Base-by-base conservation (phyloP, 345 rosid genomes). In the Corchorus olitorius region DNA sequence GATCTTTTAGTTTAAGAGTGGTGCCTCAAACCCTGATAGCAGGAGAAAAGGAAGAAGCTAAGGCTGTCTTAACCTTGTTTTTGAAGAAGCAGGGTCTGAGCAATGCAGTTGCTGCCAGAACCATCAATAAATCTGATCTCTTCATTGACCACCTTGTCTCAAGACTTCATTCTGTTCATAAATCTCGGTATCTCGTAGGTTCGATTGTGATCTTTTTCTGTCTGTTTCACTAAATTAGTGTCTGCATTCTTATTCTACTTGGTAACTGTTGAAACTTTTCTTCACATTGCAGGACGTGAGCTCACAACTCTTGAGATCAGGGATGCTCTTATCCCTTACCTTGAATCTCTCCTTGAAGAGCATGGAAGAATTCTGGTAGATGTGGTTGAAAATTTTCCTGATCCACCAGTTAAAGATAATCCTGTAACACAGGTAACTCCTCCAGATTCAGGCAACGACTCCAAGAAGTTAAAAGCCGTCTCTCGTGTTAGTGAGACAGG, bases 171-270 rank as follows among this genome's bases (percentile, higher is more conserved):
- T 87, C 91, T 35, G 63, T 92, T 82, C 89, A 92, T 81, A 89
- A 88, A 85, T 82, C 97, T 59, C 89, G 97, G 68, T 92, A 94
- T 86, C 98, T 92, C 82, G 97, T 92, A 86, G 98, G 98, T 92
- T 90, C 86, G 96, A 79, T 78, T 80, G 77, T 89, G 50, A 67
- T 63, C 45, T 78, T 46, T 41, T 69, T 5, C 59, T 39, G 14
- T 72, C 75, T 71, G 15, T 79, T 73, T 58, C 62, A 55, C 67
- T 50, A 17, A 37, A 61, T n/a, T 76, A 64, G 7, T 15, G 9
- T 46, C n/a, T 10, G n/a, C 22, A 13, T 39, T 69, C 70, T 16
- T 39, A 14, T 60, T 65, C 52, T 53, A 70, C 58, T 54, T 54
- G 70, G 27, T 50, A 13, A 10, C 63, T 22, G 11, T 39, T 72